Evolutionary conservation across 208 protist species (phyloP).

Genomic region (Leishmania turanica): DNA sequence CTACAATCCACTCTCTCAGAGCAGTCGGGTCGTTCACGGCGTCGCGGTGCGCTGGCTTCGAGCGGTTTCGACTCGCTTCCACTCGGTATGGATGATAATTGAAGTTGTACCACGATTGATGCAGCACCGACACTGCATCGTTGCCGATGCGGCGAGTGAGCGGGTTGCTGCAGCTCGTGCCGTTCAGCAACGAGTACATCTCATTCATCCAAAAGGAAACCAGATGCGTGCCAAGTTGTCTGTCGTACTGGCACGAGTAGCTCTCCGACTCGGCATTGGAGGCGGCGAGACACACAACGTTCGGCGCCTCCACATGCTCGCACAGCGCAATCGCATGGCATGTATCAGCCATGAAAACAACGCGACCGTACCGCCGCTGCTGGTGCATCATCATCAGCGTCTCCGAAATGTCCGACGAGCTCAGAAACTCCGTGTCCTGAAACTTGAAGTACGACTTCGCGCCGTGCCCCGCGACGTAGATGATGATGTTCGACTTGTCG

Average conservation of each 20-base stretch:
- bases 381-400: conserved; percentile 96
- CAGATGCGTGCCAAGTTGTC: conserved; percentile 72
- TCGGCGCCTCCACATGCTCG: conserved; percentile 79
- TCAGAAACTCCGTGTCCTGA: conserved; percentile 94
- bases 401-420: conserved; percentile 90
- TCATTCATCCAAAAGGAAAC: conserved; percentile 94
- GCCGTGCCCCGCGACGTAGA: conserved; percentile 97
- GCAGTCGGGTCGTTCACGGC: conserved; percentile 60
- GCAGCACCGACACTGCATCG: conserved; percentile 33
- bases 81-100: conserved; percentile 54
- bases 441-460: conserved; percentile 98
- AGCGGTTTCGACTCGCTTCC: neutral
- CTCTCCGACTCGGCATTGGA: conserved; percentile 58
- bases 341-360: conserved; percentile 96
- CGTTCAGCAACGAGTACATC: conserved; percentile 70
- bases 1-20: conserved; percentile 53
- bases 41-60: conserved; percentile 55
- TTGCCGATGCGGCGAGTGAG: conserved; percentile 3
- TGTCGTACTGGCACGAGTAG: conserved; percentile 81
- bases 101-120: conserved; percentile 66
- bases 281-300: conserved; percentile 77
- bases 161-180: conserved; percentile 52
- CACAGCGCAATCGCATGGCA: conserved; percentile 95
- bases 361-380: conserved; percentile 92
- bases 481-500: conserved; percentile 95